These are phyloP conservation scores for Cladosporium sp. DNA, from an alignment of 2,329 filamentous ascomycete species.

Conservation along the genomic window DNA sequence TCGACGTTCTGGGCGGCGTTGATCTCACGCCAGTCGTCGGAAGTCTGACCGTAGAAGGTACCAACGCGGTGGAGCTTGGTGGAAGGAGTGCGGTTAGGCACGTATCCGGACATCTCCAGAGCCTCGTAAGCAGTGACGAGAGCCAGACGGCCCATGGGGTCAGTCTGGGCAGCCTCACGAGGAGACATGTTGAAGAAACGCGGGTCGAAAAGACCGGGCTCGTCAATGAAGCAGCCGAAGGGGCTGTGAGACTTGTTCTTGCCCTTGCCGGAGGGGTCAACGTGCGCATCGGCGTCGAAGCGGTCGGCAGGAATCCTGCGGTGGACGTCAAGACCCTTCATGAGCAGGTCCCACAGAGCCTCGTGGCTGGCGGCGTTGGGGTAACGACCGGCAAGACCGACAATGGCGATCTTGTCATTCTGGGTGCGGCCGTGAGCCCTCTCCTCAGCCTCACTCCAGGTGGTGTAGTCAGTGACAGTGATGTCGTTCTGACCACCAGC, in stretches of 20 bases:
- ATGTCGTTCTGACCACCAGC: conserved; percentile 43
- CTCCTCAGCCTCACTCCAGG: conserved; percentile 34
- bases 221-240: conserved; percentile 69
- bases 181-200: conserved; percentile 85
- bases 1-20: conserved; percentile 67
- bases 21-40: conserved; percentile 71
- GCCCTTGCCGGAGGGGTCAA: conserved; percentile 63
- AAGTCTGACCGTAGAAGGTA: conserved; percentile 69
- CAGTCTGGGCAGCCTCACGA: conserved; percentile 70
- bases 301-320: conserved; percentile 61
- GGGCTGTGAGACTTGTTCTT: conserved; percentile 73
- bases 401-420: conserved; percentile 72
- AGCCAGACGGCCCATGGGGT: conserved; percentile 73
- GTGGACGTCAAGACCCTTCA: conserved; percentile 69
- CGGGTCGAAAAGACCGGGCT: conserved; percentile 73
- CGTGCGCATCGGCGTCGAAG: conserved; percentile 67
- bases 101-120: conserved; percentile 72
- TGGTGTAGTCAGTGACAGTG: conserved; percentile 38
- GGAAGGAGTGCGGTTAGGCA: conserved; percentile 64
- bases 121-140: conserved; percentile 74
- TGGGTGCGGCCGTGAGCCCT: conserved; percentile 39
- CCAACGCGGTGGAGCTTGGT: conserved; percentile 60
- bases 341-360: conserved; percentile 67
- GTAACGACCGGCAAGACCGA: conserved; percentile 75
- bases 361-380: conserved; percentile 66